Evolutionary conservation across 2,329 filamentous ascomycete genomes (phyloP).

Genomic region (Grosmannia huntii): DNA sequence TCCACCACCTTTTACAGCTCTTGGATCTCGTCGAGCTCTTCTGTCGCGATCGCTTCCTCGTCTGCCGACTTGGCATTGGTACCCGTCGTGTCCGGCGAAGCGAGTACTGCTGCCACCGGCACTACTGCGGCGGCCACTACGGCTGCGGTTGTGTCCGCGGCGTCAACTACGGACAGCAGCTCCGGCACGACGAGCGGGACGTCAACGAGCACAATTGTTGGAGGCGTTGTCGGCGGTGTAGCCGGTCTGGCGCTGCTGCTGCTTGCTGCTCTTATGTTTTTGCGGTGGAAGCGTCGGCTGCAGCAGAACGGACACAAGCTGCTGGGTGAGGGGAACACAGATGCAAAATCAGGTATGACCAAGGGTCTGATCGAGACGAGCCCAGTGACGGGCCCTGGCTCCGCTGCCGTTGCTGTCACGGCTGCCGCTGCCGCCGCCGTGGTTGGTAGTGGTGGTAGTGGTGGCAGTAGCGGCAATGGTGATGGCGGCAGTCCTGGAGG

Average conservation of each 20-base stretch:
- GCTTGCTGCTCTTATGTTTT: slow-evolving; percentile 37
- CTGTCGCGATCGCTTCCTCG: not conserved
- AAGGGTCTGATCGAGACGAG: not conserved
- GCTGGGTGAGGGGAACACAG: slow-evolving; percentile 23
- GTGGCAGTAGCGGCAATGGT: slow-evolving; percentile 13
- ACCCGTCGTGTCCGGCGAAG: slow-evolving; percentile 4
- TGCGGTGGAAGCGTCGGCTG: slow-evolving; percentile 38
- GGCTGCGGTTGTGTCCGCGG: slow-evolving; percentile 10
- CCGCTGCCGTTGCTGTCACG: too few species aligned
- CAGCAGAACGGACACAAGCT: slow-evolving; percentile 25
- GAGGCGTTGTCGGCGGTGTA: slow-evolving; percentile 43
- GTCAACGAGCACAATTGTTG: slow-evolving; percentile 30
- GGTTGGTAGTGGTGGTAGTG: slow-evolving; percentile 12
- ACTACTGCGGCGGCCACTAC: slow-evolving; percentile 15
- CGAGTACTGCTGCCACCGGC: slow-evolving; percentile 12
- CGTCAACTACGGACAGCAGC: slow-evolving; percentile 4
- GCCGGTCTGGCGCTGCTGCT: slow-evolving; percentile 46
- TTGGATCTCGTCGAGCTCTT: slow-evolving; percentile 14
- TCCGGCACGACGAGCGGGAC: slow-evolving; percentile 14
- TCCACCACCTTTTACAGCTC: slow-evolving; percentile 9
- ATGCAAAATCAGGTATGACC: not conserved
- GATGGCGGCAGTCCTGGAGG: slow-evolving; percentile 12
- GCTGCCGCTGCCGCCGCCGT: not conserved
- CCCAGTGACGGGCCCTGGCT: too few species aligned
- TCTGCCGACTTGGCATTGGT: slow-evolving; percentile 7